Conservation (phyloP, 192 early-diverging fungal species). For the Backusella morwellensis region DNA sequence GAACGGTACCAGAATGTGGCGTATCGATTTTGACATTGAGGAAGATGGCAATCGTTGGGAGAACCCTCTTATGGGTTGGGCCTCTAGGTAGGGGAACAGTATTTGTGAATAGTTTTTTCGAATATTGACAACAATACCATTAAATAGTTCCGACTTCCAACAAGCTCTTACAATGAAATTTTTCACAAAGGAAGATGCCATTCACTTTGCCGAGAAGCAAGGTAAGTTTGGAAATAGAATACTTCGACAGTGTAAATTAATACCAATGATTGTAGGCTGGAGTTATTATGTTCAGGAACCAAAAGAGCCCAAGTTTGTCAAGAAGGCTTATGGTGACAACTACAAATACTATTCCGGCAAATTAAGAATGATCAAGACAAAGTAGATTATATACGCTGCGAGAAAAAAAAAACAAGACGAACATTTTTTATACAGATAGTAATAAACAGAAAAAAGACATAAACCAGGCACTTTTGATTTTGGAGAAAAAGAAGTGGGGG, state of each 20-base stretch:
- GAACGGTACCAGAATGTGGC: conserved; percentile 79
- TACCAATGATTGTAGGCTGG: conserved; percentile 53
- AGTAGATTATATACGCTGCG: conserved; percentile 49
- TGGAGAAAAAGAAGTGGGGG: too few relatives aligned
- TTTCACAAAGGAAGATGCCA: conserved; percentile 80
- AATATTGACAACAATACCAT: neutral
- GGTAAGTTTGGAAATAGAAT: conserved; percentile 33
- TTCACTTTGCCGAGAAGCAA: conserved; percentile 94
- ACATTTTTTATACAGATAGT: neutral
- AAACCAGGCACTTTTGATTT: neutral
- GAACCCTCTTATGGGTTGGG: conserved; percentile 95
- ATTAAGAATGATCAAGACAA: conserved; percentile 81
- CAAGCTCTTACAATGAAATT: conserved; percentile 86
- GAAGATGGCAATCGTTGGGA: conserved; percentile 82
- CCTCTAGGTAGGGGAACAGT: conserved; percentile 55
- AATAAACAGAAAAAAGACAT: neutral
- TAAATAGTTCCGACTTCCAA: conserved; percentile 73
- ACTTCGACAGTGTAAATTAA: neutral
- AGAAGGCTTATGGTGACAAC: conserved; percentile 91
- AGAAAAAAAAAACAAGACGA: neutral
- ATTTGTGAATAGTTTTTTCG: neutral
- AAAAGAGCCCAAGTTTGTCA: conserved; percentile 71
- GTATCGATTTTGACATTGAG: conserved; percentile 86
- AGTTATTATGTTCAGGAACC: conserved; percentile 91
- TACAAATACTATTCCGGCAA: conserved; percentile 82